Conservation (phyloP, 371 early-diverging fungal genomes). For the Mucor saturninus region DNA sequence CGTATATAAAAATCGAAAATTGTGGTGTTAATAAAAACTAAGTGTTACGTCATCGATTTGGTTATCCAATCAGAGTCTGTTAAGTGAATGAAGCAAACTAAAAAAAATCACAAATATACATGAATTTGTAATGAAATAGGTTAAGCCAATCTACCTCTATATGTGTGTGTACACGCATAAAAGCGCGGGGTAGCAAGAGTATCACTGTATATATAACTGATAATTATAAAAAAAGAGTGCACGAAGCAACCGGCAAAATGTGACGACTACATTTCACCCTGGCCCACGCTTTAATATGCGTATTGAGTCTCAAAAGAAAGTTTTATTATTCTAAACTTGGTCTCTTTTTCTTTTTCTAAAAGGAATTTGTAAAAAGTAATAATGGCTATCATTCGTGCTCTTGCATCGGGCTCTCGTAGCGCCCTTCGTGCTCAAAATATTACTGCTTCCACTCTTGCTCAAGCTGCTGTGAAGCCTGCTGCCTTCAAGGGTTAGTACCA, state of each 20-base stretch:
- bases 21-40: too few species aligned
- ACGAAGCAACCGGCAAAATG: neutral
- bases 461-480: slow-evolving; percentile 31
- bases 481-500: slow-evolving; percentile 30
- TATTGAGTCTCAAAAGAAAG: neutral
- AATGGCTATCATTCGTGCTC: slow-evolving; percentile 18
- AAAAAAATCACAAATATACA: too few species aligned
- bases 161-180: too few species aligned
- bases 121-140: too few species aligned
- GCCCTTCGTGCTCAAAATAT: slow-evolving; percentile 37
- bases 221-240: too few species aligned
- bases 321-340: neutral
- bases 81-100: too few species aligned
- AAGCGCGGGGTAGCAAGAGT: too few species aligned
- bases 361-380: slow-evolving; percentile 2
- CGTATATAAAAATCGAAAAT: too few species aligned
- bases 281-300: slow-evolving; percentile 1
- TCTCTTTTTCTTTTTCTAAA: neutral
- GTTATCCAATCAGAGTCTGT: too few species aligned
- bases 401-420: slow-evolving; percentile 20
- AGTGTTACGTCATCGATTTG: too few species aligned
- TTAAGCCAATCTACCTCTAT: too few species aligned
- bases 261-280: neutral
- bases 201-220: too few species aligned
- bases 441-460: slow-evolving; percentile 25